A percentile compares a stretch with the other conserved stretches of the same genome.
These are phyloP conservation scores for Schoenoplectus triqueter DNA, from an alignment of 202 grass and related monocot genomes.

Conservation along the genomic window DNA sequence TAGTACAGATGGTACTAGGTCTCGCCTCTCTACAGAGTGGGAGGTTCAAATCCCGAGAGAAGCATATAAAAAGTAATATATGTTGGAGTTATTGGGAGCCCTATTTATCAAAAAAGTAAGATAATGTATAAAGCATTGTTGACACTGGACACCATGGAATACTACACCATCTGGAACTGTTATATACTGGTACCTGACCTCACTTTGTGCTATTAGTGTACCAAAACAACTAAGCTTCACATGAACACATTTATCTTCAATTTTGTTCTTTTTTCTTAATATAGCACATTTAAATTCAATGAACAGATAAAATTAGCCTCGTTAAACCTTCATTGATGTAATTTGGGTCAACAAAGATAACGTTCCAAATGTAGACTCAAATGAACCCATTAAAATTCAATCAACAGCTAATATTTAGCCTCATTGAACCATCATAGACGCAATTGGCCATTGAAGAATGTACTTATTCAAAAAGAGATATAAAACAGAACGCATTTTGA, in stretches of 20 bases:
- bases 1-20: too few relatives aligned
- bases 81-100: too few relatives aligned
- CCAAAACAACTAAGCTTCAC: neutral
- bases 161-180: neutral
- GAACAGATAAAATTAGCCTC: neutral
- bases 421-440: neutral
- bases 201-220: neutral
- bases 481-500: neutral
- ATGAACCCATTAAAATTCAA: neutral
- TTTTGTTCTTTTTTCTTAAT: neutral
- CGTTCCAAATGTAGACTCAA: neutral
- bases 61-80: too few relatives aligned
- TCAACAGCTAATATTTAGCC: neutral
- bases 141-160: neutral
- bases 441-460: too few relatives aligned
- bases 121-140: slow-evolving; percentile 17
- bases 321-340: neutral
- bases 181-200: neutral
- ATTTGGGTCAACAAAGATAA: neutral
- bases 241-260: slow-evolving; percentile 14
- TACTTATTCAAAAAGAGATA: neutral
- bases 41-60: too few relatives aligned
- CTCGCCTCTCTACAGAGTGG: too few relatives aligned
- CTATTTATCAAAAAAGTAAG: slow-evolving; percentile 45
- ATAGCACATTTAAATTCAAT: neutral